phyloP scores from a whole-genome alignment of 805 yeast species.

The Saturnispora serradocipensis region DNA sequence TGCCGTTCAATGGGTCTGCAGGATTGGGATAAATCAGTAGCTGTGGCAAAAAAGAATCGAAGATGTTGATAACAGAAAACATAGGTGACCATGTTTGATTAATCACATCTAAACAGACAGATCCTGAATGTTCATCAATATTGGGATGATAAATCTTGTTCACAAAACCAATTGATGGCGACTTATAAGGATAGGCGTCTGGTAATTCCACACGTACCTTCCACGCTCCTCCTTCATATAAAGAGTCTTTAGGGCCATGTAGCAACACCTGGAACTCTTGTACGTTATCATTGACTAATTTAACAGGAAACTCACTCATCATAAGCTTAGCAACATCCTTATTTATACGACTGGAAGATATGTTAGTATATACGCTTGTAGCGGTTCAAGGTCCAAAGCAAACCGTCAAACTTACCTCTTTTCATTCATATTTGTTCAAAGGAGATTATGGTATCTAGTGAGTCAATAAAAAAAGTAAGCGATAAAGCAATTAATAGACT shows the following conservation, averaged over 20 bases:
- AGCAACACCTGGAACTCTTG: constrained; percentile 83
- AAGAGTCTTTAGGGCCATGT: constrained; percentile 79
- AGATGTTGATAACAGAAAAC: constrained; percentile 85
- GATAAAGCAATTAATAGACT: neutral
- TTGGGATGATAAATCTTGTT: constrained; percentile 93
- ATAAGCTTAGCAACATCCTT: constrained; percentile 93
- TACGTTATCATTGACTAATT: constrained; percentile 60
- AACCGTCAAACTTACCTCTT: neutral
- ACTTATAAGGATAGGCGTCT: constrained; percentile 88
- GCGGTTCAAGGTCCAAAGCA: too few relatives aligned
- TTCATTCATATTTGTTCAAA: neutral
- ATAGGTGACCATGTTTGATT: constrained; percentile 98
- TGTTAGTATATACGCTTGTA: constrained; percentile 3
- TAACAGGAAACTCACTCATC: constrained; percentile 89
- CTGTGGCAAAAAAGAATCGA: constrained; percentile 91
- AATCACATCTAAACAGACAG: constrained; percentile 91
- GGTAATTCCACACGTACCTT: constrained; percentile 87
- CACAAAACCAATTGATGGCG: constrained; percentile 90
- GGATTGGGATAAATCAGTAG: constrained; percentile 87
- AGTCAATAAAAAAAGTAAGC: neutral
- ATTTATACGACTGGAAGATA: constrained; percentile 55
- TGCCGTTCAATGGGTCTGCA: constrained; percentile 85
- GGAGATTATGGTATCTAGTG: neutral
- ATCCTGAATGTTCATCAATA: constrained; percentile 82
- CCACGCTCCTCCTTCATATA: constrained; percentile 88